Evolutionary conservation across 2,329 filamentous ascomycete genomes (phyloP), one percentile per base, ranked within the genome.

Genomic region (Cytospora chrysosperma): DNA sequence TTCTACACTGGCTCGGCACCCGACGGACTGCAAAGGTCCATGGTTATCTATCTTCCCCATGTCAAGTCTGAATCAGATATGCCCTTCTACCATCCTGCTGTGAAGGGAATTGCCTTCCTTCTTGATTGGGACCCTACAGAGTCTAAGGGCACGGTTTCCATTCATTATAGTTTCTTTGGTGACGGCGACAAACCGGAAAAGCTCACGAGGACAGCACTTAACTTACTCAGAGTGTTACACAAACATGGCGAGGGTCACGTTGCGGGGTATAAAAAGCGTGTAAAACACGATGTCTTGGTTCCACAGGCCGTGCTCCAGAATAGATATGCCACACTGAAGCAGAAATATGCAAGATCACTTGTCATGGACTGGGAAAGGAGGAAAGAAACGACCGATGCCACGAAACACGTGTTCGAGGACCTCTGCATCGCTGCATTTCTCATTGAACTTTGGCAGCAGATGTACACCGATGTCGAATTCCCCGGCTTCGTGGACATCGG

Each of bases 401-500:
- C 81, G 19, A 99, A 98, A 74, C 93, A 98, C 72, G 92, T 98
- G 3, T 98, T 97, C 75, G 95, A 99, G 73, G 94, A 98, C 72
- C 78, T 99, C 24, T 85, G 87, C 4, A 97, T 99, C 67, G 91
- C 94, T 0, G 91, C 94, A 0, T 99, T 97, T 70, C 79, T 98
- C 58, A 91, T 98, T 28, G 93, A 97, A 78, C 78, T 98, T 2
- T 99, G 95, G 95, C 77, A 79, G 15, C 86, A 89, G 63, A 94
- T 97, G 88, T 98, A 98, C 73, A 72, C 70, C 43, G 73, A 72
- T 50, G 63, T 55, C 0, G 65, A 68, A 0, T 97, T 97, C 70
- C 91, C 92, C 0, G 93, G 94, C 0, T 99, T 98, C 71, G 91
- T 97, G 24, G 95, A 99, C 72, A 92, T 99, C 53, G 95, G 94